Percentiles rank a stretch among this genome's conserved stretches.
These are phyloP conservation scores for Lasiosphaeriaceae sp. DNA, from an alignment of 495 filamentous ascomycete genomes.

Conservation along the genomic window DNA sequence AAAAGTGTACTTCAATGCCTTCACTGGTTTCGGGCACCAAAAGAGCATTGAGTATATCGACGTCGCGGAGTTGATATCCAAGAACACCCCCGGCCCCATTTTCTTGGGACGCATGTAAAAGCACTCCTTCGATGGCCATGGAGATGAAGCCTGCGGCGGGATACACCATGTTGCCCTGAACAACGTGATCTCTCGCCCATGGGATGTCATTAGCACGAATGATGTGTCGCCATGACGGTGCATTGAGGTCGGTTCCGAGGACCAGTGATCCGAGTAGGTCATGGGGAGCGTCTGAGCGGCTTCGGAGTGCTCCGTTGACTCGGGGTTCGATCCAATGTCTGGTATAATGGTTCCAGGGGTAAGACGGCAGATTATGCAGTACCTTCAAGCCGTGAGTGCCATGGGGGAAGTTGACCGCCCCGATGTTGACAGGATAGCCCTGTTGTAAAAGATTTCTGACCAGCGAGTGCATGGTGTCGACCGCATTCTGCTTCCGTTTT, in stretches of 20 bases:
- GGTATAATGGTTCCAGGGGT: constrained; percentile 44
- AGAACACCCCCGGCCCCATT: background rate
- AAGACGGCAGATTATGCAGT: constrained; percentile 34
- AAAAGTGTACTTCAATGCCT: constrained; percentile 38
- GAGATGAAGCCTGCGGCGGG: constrained; percentile 51
- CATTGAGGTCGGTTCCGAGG: constrained; percentile 24
- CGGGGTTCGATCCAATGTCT: constrained; percentile 44
- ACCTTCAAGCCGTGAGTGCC: constrained; percentile 28
- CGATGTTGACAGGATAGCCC: constrained; percentile 41
- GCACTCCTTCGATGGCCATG: constrained; percentile 48
- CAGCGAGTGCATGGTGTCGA: constrained; percentile 27
- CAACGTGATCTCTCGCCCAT: constrained; percentile 46
- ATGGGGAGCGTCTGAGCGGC: constrained; percentile 30
- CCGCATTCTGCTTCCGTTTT: constrained; percentile 29
- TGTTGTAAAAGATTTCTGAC: constrained; percentile 27
- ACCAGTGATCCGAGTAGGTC: constrained; percentile 47
- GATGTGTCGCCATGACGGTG: constrained; percentile 40
- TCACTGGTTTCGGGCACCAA: constrained; percentile 36
- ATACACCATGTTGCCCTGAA: constrained; percentile 42
- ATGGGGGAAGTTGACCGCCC: constrained; percentile 30
- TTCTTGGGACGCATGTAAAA: constrained; percentile 10
- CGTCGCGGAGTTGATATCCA: constrained; percentile 37
- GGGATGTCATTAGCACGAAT: constrained; percentile 39
- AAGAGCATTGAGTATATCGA: constrained; percentile 39
- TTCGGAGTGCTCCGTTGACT: constrained; percentile 37